Evolutionary conservation across 2,329 filamentous ascomycete genomes (phyloP), one percentile per base, ranked within the genome.

Genomic region (Fusarium papillatum): DNA sequence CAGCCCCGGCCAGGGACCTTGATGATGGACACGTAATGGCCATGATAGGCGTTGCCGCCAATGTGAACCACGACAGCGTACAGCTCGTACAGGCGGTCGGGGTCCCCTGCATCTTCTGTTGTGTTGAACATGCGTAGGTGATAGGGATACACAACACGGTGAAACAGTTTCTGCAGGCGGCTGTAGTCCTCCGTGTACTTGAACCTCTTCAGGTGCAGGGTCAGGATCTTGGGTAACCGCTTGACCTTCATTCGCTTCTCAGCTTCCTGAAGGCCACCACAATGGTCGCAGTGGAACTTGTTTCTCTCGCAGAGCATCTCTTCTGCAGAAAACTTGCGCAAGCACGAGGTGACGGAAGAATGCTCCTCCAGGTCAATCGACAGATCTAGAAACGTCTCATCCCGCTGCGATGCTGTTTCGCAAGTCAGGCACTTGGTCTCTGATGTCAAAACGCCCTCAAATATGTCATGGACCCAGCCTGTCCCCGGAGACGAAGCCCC

Each of bases 191-290:
- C 97, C 4, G 96, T 98, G 82, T 98, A 99, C 86, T 98, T 98
- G 88, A 99, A 99, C 68, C 97, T 92, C 86, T 99, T 99, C 74
- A 99, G 86, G 82, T 99, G 97, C 69, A 99, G 87, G 7, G 97
- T 96, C 75, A 99, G 86, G 71, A 99, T 95, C 81, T 95, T 95
- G 6, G 97, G 97, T 81, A 98, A 86, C 65, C 95, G 92, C 87
- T 99, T 98, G 79, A 99, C 96, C 88, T 98, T 99, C 97, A 99
- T 99, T 75, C 97, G 92, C 87, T 98, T 99, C 84, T 99, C 97
- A 0, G 97, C 97, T 85, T 99, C 97, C 84, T 99, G 97, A 67
- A 99, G 87, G 4, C 97, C 97, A 65, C 97, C 97, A 79, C 97
- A 99, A 79, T 96, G 96, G 83, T 99, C 97, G 85, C 97, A 99